phyloP scores from a whole-genome alignment of 2,329 filamentous ascomycete species.

The Neobulgaria alba region DNA sequence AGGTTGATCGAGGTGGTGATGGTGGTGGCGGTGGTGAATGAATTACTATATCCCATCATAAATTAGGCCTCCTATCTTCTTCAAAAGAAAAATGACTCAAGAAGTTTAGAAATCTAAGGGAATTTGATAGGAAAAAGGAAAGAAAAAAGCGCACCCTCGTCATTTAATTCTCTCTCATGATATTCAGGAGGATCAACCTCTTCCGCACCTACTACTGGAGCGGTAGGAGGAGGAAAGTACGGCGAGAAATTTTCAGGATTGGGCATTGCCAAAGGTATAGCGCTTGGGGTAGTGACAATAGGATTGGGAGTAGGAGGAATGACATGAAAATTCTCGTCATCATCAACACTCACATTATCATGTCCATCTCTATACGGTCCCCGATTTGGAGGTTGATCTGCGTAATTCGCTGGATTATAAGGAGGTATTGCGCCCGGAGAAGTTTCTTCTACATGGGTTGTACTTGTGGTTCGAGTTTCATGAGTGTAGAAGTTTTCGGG shows the following conservation, averaged over 20 bases:
- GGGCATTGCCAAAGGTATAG: no score
- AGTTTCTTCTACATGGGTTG: slow-evolving; percentile 16
- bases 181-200: no score
- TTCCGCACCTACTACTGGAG: no score
- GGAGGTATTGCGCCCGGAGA: not conserved
- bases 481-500: slow-evolving; percentile 16
- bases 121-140: slow-evolving; percentile 6
- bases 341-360: slow-evolving; percentile 29
- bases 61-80: no score
- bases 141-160: slow-evolving; percentile 24
- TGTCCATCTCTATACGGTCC: slow-evolving; percentile 21
- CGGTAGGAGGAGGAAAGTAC: no score
- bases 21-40: slow-evolving; percentile 5
- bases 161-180: no score
- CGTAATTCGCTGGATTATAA: slow-evolving; percentile 24
- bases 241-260: no score
- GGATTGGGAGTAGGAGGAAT: slow-evolving; percentile 19
- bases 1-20: slow-evolving; percentile 10
- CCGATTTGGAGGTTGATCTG: slow-evolving; percentile 13
- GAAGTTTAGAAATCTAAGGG: slow-evolving; percentile 7
- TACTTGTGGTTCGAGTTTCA: slow-evolving; percentile 18
- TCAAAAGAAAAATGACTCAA: no score
- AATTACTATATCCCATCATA: no score
- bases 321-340: slow-evolving; percentile 21
- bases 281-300: not conserved